phyloP scores from a whole-genome alignment of 176 grass and related monocot genomes.

The Saccharum officinarum region DNA sequence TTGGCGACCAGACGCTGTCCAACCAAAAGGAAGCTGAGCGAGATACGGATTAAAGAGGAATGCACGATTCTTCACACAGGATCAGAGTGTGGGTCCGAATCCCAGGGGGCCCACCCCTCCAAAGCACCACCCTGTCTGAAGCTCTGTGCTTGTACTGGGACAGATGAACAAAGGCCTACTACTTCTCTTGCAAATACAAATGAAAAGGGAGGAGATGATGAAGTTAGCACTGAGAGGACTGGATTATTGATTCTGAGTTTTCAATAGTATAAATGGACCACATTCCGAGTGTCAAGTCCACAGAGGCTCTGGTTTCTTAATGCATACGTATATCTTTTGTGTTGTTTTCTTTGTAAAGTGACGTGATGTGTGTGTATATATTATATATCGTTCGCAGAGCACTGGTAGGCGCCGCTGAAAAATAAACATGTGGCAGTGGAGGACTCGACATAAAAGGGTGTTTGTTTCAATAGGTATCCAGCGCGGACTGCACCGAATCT shows the following conservation, averaged over 20 bases:
- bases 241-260: not conserved
- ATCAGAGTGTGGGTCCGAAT: conserved; percentile 34
- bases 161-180: not conserved
- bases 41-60: not conserved
- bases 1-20: not conserved
- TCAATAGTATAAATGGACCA: not conserved
- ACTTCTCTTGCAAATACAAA: not conserved
- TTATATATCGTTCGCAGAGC: conserved; percentile 2
- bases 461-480: conserved; percentile 38
- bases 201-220: not conserved
- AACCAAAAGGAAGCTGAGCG: not conserved
- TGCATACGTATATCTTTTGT: not conserved
- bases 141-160: not conserved
- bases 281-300: conserved; percentile 19
- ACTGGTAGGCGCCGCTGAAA: not conserved
- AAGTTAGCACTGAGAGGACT: not conserved
- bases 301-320: not conserved
- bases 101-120: not conserved
- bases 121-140: conserved; percentile 5
- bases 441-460: conserved; percentile 19
- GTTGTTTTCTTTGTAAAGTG: not conserved
- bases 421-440: conserved; percentile 30
- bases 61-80: conserved; percentile 28
- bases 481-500: conserved; percentile 42
- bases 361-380: not conserved